Percentiles rank a stretch among this genome's conserved stretches.
These are phyloP conservation scores for Fraxinus platypoda DNA, from an alignment of 305 asterid genomes.

Conservation along the genomic window DNA sequence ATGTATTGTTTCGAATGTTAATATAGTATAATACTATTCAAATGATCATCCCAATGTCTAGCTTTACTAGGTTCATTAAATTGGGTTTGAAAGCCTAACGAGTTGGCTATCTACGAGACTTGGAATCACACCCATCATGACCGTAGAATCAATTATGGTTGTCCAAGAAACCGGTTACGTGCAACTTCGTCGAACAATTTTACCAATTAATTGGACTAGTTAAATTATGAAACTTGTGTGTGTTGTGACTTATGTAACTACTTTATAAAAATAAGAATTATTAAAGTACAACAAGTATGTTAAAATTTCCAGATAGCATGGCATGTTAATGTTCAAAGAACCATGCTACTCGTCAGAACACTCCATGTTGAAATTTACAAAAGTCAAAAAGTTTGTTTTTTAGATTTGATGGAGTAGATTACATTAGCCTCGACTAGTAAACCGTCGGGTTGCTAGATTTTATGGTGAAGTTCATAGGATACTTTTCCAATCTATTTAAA, in stretches of 20 bases:
- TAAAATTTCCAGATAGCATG: not conserved
- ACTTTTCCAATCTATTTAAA: no score
- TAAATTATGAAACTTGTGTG: not conserved
- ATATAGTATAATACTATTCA: not conserved
- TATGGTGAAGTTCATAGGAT: no score
- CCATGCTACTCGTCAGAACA: no score
- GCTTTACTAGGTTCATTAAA: not conserved
- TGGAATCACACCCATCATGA: no score
- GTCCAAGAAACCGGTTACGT: no score
- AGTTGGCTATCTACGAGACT: not conserved
- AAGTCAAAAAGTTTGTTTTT: not conserved
- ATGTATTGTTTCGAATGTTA: not conserved
- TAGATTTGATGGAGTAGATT: not conserved
- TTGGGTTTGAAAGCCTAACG: not conserved
- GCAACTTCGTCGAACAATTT: no score
- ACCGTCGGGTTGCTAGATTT: no score
- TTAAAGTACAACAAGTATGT: not conserved
- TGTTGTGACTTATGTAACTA: not conserved
- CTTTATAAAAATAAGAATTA: not conserved
- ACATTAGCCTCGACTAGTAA: not conserved
- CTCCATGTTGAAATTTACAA: no score
- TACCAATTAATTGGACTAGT: no score
- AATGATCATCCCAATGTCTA: not conserved
- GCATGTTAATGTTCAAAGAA: not conserved
- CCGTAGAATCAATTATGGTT: no score